Percentiles rank a stretch among this genome's conserved stretches.
Evolutionary conservation across 169 alveolate genomes (phyloP).

Genomic region (Babesia sp.): DNA sequence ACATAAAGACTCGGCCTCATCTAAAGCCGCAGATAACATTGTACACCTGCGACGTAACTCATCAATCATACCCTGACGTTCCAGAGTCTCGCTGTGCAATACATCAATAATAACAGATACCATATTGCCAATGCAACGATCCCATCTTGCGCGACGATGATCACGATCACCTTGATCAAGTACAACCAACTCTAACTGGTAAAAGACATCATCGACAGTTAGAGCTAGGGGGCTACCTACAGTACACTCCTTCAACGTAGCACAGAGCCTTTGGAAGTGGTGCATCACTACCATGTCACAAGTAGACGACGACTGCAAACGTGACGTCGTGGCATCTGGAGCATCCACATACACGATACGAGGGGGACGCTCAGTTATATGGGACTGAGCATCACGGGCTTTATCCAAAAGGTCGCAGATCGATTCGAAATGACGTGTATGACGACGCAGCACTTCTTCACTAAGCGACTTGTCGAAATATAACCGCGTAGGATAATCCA

Average conservation of each 20-base stretch:
- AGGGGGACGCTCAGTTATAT: not conserved
- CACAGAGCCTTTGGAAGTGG: slow-evolving; percentile 31
- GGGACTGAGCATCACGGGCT: slow-evolving; percentile 7
- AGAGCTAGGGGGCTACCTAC: slow-evolving; percentile 30
- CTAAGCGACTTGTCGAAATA: slow-evolving; percentile 6
- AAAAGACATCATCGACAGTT: slow-evolving; percentile 39
- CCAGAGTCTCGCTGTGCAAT: not conserved
- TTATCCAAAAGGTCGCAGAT: slow-evolving; percentile 34
- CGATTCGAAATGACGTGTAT: slow-evolving; percentile 27
- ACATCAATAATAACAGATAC: slow-evolving; percentile 37
- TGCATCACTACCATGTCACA: slow-evolving; percentile 50
- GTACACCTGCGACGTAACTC: slow-evolving; percentile 14
- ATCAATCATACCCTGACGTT: slow-evolving; percentile 12
- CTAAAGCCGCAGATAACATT: slow-evolving; percentile 13
- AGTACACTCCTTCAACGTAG: slow-evolving; percentile 21
- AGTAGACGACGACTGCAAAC: not conserved
- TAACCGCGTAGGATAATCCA: not conserved
- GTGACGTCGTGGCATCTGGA: not conserved
- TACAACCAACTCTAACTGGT: slow-evolving; percentile 42
- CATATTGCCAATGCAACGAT: slow-evolving; percentile 29
- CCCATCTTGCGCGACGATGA: slow-evolving; percentile 23
- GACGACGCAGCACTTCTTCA: slow-evolving; percentile 29
- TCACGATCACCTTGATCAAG: slow-evolving; percentile 28
- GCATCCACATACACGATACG: slow-evolving; percentile 15
- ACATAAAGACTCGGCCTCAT: slow-evolving; percentile 24